phyloP scores from a whole-genome alignment of 2,329 filamentous ascomycete species.

The Colletotrichum cereale region DNA sequence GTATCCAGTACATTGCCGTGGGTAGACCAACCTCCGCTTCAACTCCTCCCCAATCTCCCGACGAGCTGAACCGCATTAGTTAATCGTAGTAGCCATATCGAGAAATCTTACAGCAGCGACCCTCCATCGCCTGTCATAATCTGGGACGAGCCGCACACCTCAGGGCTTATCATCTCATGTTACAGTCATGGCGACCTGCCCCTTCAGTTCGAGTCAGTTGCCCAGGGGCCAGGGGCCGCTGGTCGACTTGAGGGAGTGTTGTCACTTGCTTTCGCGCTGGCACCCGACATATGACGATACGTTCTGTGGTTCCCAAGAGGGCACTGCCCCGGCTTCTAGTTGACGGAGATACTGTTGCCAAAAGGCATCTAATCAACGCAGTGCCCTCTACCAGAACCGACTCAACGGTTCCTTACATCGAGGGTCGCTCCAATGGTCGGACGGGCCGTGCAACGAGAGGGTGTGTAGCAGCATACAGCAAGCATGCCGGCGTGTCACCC shows the following conservation, averaged over 20 bases:
- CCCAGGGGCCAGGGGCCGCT: neutral
- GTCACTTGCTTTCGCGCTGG: slow-evolving; percentile 8
- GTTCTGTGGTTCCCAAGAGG: neutral
- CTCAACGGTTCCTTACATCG: slow-evolving; percentile 25
- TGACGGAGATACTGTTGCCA: neutral
- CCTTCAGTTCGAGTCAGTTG: neutral
- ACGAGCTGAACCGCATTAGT: slow-evolving; percentile 7
- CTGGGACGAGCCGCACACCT: slow-evolving; percentile 27
- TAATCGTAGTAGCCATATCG: slow-evolving; percentile 20
- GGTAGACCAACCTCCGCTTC: slow-evolving; percentile 8
- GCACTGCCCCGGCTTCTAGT: neutral
- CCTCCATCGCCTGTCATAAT: slow-evolving; percentile 26
- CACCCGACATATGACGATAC: slow-evolving; percentile 9
- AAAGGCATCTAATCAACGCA: neutral
- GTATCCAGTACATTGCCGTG: slow-evolving; percentile 26
- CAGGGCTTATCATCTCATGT: slow-evolving; percentile 6
- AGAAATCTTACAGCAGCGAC: slow-evolving; percentile 22
- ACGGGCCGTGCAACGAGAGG: neutral
- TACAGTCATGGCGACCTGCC: slow-evolving; percentile 11
- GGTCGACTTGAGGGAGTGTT: neutral
- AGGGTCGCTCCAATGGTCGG: slow-evolving; percentile 11
- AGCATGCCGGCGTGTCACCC: slow-evolving; percentile 20
- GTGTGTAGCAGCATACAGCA: slow-evolving; percentile 8
- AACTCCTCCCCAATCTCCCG: slow-evolving; percentile 11
- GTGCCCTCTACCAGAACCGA: slow-evolving; percentile 8